Percentiles rank a stretch among this genome's conserved stretches.
Conservation (phyloP, 352 stramenopile species). For the Phytophthora litchii region DNA sequence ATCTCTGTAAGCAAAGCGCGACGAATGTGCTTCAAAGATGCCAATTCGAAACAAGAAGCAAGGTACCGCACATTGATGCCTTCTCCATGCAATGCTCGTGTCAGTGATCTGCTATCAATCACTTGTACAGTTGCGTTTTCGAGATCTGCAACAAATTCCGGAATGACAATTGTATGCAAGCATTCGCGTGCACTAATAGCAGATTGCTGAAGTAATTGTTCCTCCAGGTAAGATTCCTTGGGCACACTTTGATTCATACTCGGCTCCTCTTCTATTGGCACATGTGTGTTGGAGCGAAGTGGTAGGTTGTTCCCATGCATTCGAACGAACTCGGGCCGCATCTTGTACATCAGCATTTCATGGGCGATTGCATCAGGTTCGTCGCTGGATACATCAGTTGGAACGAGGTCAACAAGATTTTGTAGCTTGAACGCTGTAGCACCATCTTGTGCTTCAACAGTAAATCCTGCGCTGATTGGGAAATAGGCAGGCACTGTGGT, state of each 20-base stretch:
- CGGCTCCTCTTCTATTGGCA: conserved; percentile 1
- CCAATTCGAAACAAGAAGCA: conserved; percentile 57
- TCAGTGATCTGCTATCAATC: conserved; percentile 51
- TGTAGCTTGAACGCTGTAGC: conserved; percentile 23
- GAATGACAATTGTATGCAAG: conserved; percentile 46
- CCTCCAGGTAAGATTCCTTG: conserved; percentile 28
- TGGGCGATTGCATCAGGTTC: conserved; percentile 9
- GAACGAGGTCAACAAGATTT: conserved; percentile 44
- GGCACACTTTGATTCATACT: neutral
- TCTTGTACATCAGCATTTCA: conserved; percentile 34
- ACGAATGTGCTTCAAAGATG: conserved; percentile 49
- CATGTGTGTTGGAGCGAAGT: conserved; percentile 43
- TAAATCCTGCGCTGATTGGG: conserved; percentile 23
- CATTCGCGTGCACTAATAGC: conserved; percentile 43
- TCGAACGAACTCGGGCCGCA: conserved; percentile 62
- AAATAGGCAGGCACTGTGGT: conserved; percentile 23
- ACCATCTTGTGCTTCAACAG: conserved; percentile 7
- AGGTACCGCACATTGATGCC: conserved; percentile 70
- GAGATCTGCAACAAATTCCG: conserved; percentile 50
- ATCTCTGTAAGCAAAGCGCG: conserved; percentile 61
- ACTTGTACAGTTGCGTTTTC: conserved; percentile 38
- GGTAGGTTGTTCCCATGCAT: conserved; percentile 42
- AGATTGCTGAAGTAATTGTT: conserved; percentile 43
- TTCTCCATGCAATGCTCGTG: conserved; percentile 43
- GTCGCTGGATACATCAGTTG: conserved; percentile 30